phyloP scores from a whole-genome alignment of 768 basidiomycete genomes.

The Pleurotus eryngii region DNA sequence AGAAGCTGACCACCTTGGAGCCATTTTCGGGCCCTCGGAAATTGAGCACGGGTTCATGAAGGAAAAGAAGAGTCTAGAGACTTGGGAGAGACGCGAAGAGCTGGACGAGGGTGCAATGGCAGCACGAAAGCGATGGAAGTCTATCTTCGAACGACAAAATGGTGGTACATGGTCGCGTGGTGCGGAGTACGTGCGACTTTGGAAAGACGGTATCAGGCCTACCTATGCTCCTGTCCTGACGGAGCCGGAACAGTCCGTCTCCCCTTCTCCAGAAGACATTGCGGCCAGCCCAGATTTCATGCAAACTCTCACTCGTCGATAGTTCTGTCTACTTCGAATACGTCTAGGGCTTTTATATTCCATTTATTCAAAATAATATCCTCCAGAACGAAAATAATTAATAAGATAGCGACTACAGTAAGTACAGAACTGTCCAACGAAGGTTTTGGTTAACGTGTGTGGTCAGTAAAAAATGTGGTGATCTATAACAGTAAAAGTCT shows the following conservation, averaged over 20 bases:
- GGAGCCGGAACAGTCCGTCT: conserved; percentile 23
- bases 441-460: not conserved
- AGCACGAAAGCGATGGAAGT: conserved; percentile 77
- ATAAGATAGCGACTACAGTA: conserved; percentile 6
- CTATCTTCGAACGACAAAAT: conserved; percentile 46
- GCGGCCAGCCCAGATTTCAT: conserved; percentile 3
- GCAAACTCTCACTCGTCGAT: conserved; percentile 4
- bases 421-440: conserved; percentile 5
- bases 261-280: not conserved
- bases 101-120: conserved; percentile 57
- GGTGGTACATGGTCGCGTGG: conserved; percentile 70
- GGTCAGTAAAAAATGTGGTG: not conserved
- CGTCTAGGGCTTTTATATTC: no score
- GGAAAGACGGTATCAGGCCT: conserved; percentile 68
- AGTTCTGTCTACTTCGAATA: not conserved
- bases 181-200: conserved; percentile 65
- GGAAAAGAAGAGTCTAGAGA: conserved; percentile 58
- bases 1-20: conserved; percentile 79
- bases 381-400: conserved; percentile 1
- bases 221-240: conserved; percentile 59
- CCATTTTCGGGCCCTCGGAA: conserved; percentile 56
- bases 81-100: conserved; percentile 54
- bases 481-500: not conserved
- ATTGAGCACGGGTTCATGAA: conserved; percentile 58
- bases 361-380: conserved; percentile 1